These are phyloP conservation scores for Sporothrix protearum DNA, from an alignment of 2,329 filamentous ascomycete species.

Conservation along the genomic window DNA sequence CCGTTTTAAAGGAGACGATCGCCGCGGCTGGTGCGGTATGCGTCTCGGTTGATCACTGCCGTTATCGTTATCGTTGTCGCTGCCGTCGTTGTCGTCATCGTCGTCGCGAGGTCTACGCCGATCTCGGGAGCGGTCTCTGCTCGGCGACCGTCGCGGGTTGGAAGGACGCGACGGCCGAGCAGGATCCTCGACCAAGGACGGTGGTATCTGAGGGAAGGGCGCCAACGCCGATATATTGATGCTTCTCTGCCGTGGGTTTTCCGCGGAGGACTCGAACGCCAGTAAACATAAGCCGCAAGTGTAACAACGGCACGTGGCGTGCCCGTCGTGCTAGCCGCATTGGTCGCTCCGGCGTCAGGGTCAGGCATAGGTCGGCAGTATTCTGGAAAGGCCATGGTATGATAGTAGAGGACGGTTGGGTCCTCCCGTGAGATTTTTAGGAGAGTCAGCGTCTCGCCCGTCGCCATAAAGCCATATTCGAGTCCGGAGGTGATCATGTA, in stretches of 20 bases:
- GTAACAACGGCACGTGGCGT: neutral
- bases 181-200: neutral
- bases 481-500: conserved; percentile 17
- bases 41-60: neutral
- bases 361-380: neutral
- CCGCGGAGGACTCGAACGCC: conserved; percentile 14
- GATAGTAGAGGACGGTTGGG: conserved; percentile 18
- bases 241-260: neutral
- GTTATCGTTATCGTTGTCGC: neutral
- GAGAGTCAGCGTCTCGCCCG: conserved; percentile 21
- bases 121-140: conserved; percentile 3
- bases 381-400: conserved; percentile 13
- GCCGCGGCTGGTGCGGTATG: neutral
- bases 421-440: conserved; percentile 6
- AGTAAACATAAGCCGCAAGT: conserved; percentile 16
- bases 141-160: neutral
- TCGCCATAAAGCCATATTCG: conserved; percentile 20
- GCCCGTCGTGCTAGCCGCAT: neutral
- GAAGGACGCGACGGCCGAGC: neutral
- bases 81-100: neutral
- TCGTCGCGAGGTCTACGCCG: conserved; percentile 8
- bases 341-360: neutral
- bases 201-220: conserved; percentile 6
- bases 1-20: conserved; percentile 15
- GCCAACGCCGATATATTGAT: conserved; percentile 15